Evolutionary conservation across 768 basidiomycete genomes (phyloP).

Genomic region (Crepidotus variabilis): DNA sequence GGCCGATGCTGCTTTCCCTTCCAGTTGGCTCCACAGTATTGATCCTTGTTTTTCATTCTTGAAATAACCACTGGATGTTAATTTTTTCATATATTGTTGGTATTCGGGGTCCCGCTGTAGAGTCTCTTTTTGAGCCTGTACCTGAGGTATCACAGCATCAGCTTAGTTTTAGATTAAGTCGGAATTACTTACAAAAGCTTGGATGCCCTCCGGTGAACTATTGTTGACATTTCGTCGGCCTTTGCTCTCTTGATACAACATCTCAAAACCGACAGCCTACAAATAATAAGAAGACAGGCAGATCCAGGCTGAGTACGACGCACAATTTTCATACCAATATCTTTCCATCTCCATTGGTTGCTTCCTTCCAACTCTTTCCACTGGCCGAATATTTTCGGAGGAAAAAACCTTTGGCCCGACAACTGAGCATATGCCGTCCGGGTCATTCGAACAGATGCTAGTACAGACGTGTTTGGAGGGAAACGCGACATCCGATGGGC

Average conservation of each 20-base stretch:
- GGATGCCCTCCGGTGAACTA: conserved; percentile 29
- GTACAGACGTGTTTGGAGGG: conserved; percentile 62
- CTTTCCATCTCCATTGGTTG: conserved; percentile 71
- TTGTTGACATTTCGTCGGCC: conserved; percentile 40
- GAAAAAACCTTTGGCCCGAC: conserved; percentile 85
- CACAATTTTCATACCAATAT: conserved; percentile 93
- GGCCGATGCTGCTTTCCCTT: conserved; percentile 62
- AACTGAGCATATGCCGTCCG: conserved; percentile 94
- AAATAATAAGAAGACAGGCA: conserved; percentile 3
- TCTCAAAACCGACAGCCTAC: conserved; percentile 94
- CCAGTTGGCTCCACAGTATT: conserved; percentile 66
- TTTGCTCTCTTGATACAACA: conserved; percentile 87
- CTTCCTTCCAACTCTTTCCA: conserved; percentile 63
- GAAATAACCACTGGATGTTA: conserved; percentile 72
- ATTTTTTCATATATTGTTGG: conserved; percentile 61
- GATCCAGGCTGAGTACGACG: conserved; percentile 14
- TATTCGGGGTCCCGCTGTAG: conserved; percentile 69
- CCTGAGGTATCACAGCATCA: conserved; percentile 29
- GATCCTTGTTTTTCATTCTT: conserved; percentile 76
- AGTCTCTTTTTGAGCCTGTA: conserved; percentile 63
- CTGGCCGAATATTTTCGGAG: conserved; percentile 84
- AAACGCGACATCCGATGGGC: conserved; percentile 91
- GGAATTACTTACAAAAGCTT: conserved; percentile 43
- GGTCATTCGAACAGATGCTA: conserved; percentile 72
- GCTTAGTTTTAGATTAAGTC: background rate